phyloP scores from a whole-genome alignment of 768 basidiomycete genomes.

The Hirschioporus abietinus region DNA sequence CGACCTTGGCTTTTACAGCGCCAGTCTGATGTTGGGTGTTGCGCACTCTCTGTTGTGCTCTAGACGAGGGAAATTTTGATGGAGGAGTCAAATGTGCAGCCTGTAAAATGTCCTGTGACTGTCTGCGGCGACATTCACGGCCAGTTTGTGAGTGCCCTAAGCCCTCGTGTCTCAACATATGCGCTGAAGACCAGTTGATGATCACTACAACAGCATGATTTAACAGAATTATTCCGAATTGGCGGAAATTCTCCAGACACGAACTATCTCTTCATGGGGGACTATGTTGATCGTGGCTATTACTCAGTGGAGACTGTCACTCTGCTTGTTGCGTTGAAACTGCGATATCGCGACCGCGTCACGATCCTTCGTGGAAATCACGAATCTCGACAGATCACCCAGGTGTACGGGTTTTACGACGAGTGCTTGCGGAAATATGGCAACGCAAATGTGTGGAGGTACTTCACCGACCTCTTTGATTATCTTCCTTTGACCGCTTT shows the following conservation, averaged over 20 bases:
- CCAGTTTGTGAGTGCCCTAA: slow-evolving; percentile 80
- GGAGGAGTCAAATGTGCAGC: slow-evolving; percentile 99
- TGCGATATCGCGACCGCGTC: slow-evolving; percentile 96
- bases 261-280: slow-evolving; percentile 99
- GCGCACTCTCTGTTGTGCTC: slow-evolving; percentile 6
- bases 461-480: slow-evolving; percentile 98
- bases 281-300: slow-evolving; percentile 99
- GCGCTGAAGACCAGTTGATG: slow-evolving; percentile 3
- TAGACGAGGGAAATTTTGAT: slow-evolving; percentile 98
- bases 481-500: slow-evolving; percentile 95
- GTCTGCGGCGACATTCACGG: slow-evolving; percentile 99
- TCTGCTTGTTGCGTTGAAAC: slow-evolving; percentile 91
- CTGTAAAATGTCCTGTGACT: slow-evolving; percentile 96
- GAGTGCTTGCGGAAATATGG: slow-evolving; percentile 99
- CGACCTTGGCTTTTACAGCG: slow-evolving; percentile 1
- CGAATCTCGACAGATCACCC: slow-evolving; percentile 98
- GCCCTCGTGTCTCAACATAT: background rate
- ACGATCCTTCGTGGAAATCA: slow-evolving; percentile 98
- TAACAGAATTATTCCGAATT: slow-evolving; percentile 97
- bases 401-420: slow-evolving; percentile 99
- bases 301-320: slow-evolving; percentile 99
- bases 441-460: slow-evolving; percentile 99
- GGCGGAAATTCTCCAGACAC: slow-evolving; percentile 99
- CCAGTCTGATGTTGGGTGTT: slow-evolving; percentile 12
- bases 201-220: slow-evolving; percentile 74